Evolutionary conservation across 1,284 basidiomycete genomes (phyloP).

Genomic region (Earliella scabrosa): DNA sequence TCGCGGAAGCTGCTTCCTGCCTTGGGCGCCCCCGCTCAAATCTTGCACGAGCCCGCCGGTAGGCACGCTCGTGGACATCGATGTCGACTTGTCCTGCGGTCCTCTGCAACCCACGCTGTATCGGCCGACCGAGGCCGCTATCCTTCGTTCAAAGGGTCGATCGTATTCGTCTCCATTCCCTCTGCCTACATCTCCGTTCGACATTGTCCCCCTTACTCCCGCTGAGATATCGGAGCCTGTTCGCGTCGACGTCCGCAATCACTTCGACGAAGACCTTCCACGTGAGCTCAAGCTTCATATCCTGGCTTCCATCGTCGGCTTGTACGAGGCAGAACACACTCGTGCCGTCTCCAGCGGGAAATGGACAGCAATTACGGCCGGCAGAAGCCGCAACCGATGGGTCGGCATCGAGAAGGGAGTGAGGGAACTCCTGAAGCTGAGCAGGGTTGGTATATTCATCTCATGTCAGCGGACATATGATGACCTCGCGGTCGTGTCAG

Average conservation of each 20-base stretch:
- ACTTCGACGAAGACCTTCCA: slow-evolving; percentile 74
- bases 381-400: slow-evolving; percentile 64
- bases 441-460: slow-evolving; percentile 56
- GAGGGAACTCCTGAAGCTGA: slow-evolving; percentile 79
- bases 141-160: slow-evolving; percentile 54
- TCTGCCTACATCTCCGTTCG: slow-evolving; percentile 49
- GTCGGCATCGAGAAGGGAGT: slow-evolving; percentile 73
- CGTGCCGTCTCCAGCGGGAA: slow-evolving; percentile 44
- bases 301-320: slow-evolving; percentile 53
- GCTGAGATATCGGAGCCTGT: slow-evolving; percentile 55
- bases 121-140: slow-evolving; percentile 25
- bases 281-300: slow-evolving; percentile 76
- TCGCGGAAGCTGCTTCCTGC: slow-evolving; percentile 43
- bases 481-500: slow-evolving; percentile 44
- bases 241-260: slow-evolving; percentile 44
- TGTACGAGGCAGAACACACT: slow-evolving; percentile 59
- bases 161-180: slow-evolving; percentile 69
- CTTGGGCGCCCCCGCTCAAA: slow-evolving; percentile 47
- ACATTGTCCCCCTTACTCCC: slow-evolving; percentile 52
- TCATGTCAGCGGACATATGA: slow-evolving; percentile 22
- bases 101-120: slow-evolving; percentile 27
- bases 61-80: slow-evolving; percentile 36
- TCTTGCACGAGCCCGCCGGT: slow-evolving; percentile 32
- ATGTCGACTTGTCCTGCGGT: slow-evolving; percentile 28
- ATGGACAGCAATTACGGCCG: slow-evolving; percentile 64